Percentiles rank a stretch among this genome's conserved stretches.
phyloP scores from a whole-genome alignment of 345 rosid genomes.

The Boechera stricta region DNA sequence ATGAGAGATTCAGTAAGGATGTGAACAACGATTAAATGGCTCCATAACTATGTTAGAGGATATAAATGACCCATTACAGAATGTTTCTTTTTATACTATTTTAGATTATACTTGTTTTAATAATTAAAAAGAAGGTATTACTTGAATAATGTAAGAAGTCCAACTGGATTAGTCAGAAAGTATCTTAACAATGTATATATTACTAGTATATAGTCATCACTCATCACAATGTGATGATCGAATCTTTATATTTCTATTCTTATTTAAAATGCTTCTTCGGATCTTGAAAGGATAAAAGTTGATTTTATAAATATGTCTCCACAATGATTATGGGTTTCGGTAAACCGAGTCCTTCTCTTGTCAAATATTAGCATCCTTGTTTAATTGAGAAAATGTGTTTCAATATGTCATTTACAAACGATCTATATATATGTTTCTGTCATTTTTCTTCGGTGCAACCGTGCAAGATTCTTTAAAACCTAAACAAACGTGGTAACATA shows the following conservation, averaged over 20 bases:
- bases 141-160: conserved; percentile 24
- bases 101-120: neutral
- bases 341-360: conserved; percentile 1
- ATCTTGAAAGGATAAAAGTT: conserved; percentile 32
- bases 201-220: neutral
- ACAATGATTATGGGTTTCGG: conserved; percentile 4
- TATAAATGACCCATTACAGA: conserved; percentile 25
- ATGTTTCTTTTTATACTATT: conserved; percentile 16
- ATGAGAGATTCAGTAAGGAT: neutral
- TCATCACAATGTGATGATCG: conserved; percentile 27
- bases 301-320: conserved; percentile 6
- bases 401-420: too few species aligned
- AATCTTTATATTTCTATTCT: neutral
- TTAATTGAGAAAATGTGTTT: too few species aligned
- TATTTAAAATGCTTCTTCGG: conserved; percentile 23
- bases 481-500: too few species aligned
- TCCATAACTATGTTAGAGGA: conserved; percentile 10
- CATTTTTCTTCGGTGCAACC: too few species aligned
- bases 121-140: neutral
- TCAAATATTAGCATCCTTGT: neutral
- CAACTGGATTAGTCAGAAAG: conserved; percentile 35
- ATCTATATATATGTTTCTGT: too few species aligned
- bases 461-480: too few species aligned
- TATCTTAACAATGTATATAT: conserved; percentile 17
- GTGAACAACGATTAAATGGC: conserved; percentile 25